Evolutionary conservation across 495 filamentous ascomycete species (phyloP), one percentile per base, ranked within the genome.

Genomic region (Neurospora sp.): DNA sequence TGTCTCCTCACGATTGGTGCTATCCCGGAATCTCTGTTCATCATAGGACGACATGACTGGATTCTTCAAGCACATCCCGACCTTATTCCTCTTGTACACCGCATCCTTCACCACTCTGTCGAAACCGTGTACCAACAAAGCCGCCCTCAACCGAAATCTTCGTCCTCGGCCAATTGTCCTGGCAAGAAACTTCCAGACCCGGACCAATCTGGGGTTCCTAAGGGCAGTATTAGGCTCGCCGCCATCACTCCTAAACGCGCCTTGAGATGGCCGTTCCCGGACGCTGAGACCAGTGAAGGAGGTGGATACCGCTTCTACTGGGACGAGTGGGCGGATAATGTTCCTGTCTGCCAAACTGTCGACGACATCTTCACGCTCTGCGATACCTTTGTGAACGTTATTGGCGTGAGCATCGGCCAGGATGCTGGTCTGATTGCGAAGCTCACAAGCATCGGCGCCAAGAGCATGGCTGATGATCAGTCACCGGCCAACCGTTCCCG

Each of bases 301-400:
- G 87, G 86, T 5, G 88, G 90, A 69, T 97, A 97, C 78, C 88
- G 92, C 37, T 98, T 96, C 80, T 99, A 98, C 82, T 97, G 94
- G 90, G 95, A 98, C 73, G 95, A 98, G 72, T 99, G 96, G 96
- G 86, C 91, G 11, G 95, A 98, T 75, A 95, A 94, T 75, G 86
- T 98, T 39, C 96, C 96, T 3, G 83, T 97, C 11, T 98, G 96
- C 78, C 94, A 97, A 79, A 91, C 85, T 4, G 88, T 97, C 7
- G 93, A 97, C 76, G 96, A 99, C 78, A 86, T 99, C 4, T 96
- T 98, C 77, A 88, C 89, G 3, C 88, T 99, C 12, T 97, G 93
- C 82, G 89, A 90, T 62, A 94, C 95, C 0, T 86, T 99, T 37
- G 84, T 97, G 27, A 95, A 95, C 74, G 84, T 94, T 35, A 90